Conservation (phyloP, 2,329 filamentous ascomycete species). For the Chaetomiaceae sp. region DNA sequence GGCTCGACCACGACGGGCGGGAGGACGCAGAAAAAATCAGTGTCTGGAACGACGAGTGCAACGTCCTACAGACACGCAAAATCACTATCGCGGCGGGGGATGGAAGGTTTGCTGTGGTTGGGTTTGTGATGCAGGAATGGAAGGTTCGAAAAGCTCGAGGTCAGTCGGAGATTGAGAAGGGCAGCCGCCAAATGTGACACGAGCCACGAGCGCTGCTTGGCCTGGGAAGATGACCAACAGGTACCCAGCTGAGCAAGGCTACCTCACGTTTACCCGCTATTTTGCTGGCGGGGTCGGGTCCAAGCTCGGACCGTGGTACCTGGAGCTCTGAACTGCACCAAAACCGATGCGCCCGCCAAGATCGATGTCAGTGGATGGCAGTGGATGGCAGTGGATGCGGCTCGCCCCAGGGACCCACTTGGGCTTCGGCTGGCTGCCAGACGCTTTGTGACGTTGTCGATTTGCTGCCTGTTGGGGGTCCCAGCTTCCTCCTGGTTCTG, state of each 20-base stretch:
- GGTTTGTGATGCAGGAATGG: conserved; percentile 15
- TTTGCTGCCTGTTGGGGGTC: conserved; percentile 28
- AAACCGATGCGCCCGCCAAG: not conserved
- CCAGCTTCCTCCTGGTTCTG: conserved; percentile 6
- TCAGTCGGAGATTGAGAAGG: conserved; percentile 16
- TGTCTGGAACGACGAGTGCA: conserved; percentile 1
- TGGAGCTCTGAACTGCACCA: conserved; percentile 3
- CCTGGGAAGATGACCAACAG: conserved; percentile 16
- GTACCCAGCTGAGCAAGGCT: conserved; percentile 5
- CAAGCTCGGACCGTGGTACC: conserved; percentile 4
- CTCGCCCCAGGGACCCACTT: conserved; percentile 17
- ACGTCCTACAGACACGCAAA: conserved; percentile 1
- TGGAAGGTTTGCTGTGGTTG: conserved; percentile 6
- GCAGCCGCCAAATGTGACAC: conserved; percentile 25
- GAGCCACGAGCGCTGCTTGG: conserved; percentile 13
- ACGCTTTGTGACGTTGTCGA: conserved; percentile 29
- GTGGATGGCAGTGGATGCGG: conserved; percentile 9
- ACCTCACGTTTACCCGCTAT: not conserved
- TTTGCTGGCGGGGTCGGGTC: not conserved
- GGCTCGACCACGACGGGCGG: conserved; percentile 10
- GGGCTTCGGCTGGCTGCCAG: conserved; percentile 19
- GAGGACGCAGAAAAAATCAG: not conserved
- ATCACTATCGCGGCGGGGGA: conserved; percentile 1
- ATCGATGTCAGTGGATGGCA: conserved; percentile 4
- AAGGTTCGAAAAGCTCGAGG: conserved; percentile 18